Conservation (phyloP, 495 filamentous ascomycete species). For the Aspergillus heteromorphus region DNA sequence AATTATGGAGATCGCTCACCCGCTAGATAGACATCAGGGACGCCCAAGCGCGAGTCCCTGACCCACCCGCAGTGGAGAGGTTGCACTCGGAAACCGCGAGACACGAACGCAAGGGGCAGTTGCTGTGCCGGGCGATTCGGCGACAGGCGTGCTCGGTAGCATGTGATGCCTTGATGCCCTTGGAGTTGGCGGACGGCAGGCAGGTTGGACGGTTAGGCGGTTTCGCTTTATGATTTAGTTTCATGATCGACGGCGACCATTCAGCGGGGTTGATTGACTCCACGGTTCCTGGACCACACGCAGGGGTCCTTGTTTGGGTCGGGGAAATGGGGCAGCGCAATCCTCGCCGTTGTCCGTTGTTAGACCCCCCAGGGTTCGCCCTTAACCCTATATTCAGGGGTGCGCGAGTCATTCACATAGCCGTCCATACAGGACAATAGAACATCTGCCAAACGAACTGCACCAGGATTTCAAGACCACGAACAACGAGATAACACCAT, state of each 20-base stretch:
- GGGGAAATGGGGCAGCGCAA: background rate
- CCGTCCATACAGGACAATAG: background rate
- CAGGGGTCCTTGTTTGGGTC: background rate
- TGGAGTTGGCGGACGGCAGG: background rate
- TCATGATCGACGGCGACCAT: constrained; percentile 8
- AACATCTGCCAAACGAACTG: background rate
- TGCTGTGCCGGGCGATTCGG: background rate
- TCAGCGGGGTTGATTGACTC: constrained; percentile 8
- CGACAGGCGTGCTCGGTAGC: constrained; percentile 2
- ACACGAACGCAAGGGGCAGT: background rate
- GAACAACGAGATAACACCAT: too few species aligned
- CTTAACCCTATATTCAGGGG: background rate
- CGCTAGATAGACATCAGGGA: background rate
- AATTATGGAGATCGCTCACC: background rate
- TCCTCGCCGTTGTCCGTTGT: background rate
- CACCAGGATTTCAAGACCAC: too few species aligned
- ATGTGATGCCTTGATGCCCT: constrained; percentile 1
- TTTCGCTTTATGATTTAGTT: constrained; percentile 4
- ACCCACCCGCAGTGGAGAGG: background rate
- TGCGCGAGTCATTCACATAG: background rate
- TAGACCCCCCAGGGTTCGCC: background rate
- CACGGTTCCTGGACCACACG: constrained; percentile 4
- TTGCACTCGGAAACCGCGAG: background rate
- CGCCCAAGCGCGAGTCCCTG: background rate
- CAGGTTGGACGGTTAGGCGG: background rate